Evolutionary conservation across 202 grass and related monocot species (phyloP), one percentile per base, ranked within the genome.

Genomic region (Digitaria exilis): DNA sequence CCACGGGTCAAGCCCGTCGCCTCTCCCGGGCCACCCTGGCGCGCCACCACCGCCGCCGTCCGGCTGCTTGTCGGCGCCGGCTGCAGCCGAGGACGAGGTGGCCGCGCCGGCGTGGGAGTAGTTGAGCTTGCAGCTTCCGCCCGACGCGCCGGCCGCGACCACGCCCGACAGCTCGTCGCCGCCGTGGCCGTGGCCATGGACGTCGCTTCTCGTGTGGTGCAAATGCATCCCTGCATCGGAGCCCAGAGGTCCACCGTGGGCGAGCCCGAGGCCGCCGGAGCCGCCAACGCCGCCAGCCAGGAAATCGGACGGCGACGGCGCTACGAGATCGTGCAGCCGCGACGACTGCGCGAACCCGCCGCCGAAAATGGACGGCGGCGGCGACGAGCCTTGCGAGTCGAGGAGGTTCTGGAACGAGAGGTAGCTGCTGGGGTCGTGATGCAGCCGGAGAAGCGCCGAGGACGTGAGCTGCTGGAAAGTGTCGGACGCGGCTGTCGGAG

Each of bases 1-100:
- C 94, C 94, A 97, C 25, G 94, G 87, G 71, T 94, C 94, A 46
- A 89, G 85, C 50, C 91, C 94, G 82, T 92, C 89, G 44, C 94
- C 80, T 18, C 89, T 69, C 11, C 45, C 54, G 50, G 77, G 57
- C 35, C 71, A 10, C 2, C 83, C 69, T 5, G 56, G 13, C 3
- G 73, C 34, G 21, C 25, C 48, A 59, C 4, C 67, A 45, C 81
- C n/a, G 45, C 44, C 30, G 50, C 52, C 67, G 54, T 84, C 84
- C 2, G 81, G 71, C 10, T 81, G 67, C 61, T 64, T 87, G 32
- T 81, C 84, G 14, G 24, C 30, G 81, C 32, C 41, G 31, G 42
- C 72, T 0, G 83, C 72, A 8, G 77, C 77, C 3, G 81, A 76
- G 19, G 87, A 89, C 19, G 88, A 90, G 1, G 91, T 21, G 49